Evolutionary conservation across 768 basidiomycete species (phyloP).

Genomic region (Leucogyrophana mollusca): DNA sequence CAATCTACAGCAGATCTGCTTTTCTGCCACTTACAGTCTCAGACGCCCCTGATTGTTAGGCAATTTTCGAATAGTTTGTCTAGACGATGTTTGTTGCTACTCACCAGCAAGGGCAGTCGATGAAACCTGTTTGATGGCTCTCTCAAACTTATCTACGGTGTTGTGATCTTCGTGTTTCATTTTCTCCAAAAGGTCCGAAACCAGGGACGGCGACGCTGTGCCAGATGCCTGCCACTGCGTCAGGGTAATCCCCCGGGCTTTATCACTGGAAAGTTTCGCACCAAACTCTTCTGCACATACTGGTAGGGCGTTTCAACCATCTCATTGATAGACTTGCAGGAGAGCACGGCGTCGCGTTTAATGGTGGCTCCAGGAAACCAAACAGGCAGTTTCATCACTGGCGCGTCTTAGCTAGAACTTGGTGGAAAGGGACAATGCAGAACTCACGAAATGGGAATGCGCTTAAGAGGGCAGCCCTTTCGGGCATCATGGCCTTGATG

Average conservation of each 20-base stretch:
- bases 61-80: neutral
- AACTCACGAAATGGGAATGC: conserved; percentile 5
- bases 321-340: neutral
- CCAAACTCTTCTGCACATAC: neutral
- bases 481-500: neutral
- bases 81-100: neutral
- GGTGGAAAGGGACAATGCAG: neutral
- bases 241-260: neutral
- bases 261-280: neutral
- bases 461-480: conserved; percentile 1
- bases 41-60: neutral
- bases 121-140: neutral
- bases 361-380: too few relatives aligned
- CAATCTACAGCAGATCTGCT: too few relatives aligned
- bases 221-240: neutral
- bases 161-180: conserved; percentile 1
- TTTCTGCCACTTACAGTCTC: conserved; percentile 2
- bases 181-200: conserved; percentile 3
- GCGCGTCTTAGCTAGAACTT: neutral
- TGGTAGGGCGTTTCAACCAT: conserved; percentile 2
- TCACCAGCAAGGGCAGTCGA: conserved; percentile 3
- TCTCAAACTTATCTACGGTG: neutral
- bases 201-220: conserved; percentile 3
- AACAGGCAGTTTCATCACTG: conserved; percentile 5
- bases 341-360: neutral